phyloP scores from a whole-genome alignment of 2,329 filamentous ascomycete genomes.

The Huntiella moniliformis region DNA sequence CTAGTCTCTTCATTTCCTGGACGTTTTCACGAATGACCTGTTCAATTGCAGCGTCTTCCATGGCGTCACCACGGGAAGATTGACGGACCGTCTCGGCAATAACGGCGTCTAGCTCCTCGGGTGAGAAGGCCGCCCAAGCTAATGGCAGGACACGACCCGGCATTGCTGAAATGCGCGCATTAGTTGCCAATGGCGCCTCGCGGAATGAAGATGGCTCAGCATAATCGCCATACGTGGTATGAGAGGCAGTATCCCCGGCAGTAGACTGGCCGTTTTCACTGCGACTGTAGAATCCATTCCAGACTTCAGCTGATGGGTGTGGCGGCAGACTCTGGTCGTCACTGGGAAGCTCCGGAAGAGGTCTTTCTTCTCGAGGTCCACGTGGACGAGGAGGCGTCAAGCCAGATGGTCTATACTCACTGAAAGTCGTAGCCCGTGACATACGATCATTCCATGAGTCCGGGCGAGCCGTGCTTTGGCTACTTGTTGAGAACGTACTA shows the following conservation, averaged over 20 bases:
- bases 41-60: conserved; percentile 7
- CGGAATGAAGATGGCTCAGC: too few relatives aligned
- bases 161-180: too few relatives aligned
- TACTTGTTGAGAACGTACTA: background rate
- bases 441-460: too few relatives aligned
- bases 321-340: background rate
- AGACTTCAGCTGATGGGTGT: background rate
- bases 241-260: background rate
- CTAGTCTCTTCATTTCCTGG: background rate
- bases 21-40: conserved; percentile 4
- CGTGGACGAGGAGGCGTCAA: background rate
- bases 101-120: background rate
- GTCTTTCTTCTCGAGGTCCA: background rate
- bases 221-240: background rate
- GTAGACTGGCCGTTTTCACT: background rate
- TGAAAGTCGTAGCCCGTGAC: background rate
- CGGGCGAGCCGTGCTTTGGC: background rate
- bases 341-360: background rate
- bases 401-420: background rate
- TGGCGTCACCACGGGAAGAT: conserved; percentile 1
- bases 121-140: background rate
- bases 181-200: too few relatives aligned
- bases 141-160: background rate
- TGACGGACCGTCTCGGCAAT: background rate
- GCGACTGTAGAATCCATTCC: background rate